Evolutionary conservation across 1,284 basidiomycete species (phyloP).

Genomic region (Stygiomarasmius scandens): DNA sequence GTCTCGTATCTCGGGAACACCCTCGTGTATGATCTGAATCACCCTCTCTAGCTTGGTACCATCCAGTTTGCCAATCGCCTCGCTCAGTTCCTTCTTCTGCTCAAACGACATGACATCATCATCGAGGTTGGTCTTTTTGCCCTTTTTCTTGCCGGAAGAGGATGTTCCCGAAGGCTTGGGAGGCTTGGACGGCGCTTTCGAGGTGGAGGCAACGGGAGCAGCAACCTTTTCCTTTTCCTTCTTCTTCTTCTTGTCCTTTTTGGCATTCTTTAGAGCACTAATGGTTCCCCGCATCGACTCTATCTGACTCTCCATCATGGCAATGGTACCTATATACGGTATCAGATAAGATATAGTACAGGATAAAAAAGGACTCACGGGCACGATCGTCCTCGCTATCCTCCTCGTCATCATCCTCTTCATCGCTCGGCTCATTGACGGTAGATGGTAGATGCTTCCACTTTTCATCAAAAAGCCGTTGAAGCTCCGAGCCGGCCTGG

Average conservation of each 20-base stretch:
- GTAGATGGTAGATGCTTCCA: constrained; percentile 80
- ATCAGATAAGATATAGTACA: constrained; percentile 21
- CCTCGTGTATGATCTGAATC: constrained; percentile 90
- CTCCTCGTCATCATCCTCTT: constrained; percentile 50
- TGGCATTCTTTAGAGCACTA: constrained; percentile 63
- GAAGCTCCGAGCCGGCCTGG: constrained; percentile 78
- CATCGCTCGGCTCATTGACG: constrained; percentile 48
- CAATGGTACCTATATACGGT: constrained; percentile 61
- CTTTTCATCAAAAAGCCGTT: constrained; percentile 89
- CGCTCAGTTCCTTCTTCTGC: constrained; percentile 95
- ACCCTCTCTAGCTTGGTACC: constrained; percentile 81
- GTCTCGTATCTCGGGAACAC: constrained; percentile 85
- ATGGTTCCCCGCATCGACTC: constrained; percentile 70
- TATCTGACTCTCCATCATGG: constrained; percentile 73
- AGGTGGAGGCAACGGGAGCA: constrained; percentile 59
- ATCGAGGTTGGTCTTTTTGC: constrained; percentile 53
- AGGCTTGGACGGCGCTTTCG: constrained; percentile 53
- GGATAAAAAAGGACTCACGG: constrained; percentile 45
- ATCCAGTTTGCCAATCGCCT: constrained; percentile 84
- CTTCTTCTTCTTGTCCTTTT: constrained; percentile 53
- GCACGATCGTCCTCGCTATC: constrained; percentile 55
- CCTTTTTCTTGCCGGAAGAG: constrained; percentile 52
- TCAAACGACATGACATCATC: constrained; percentile 86
- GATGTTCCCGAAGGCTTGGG: constrained; percentile 35
- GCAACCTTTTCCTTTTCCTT: constrained; percentile 39